Evolutionary conservation across 2,329 filamentous ascomycete genomes (phyloP).

Genomic region (Pseudogymnoascus sp.): DNA sequence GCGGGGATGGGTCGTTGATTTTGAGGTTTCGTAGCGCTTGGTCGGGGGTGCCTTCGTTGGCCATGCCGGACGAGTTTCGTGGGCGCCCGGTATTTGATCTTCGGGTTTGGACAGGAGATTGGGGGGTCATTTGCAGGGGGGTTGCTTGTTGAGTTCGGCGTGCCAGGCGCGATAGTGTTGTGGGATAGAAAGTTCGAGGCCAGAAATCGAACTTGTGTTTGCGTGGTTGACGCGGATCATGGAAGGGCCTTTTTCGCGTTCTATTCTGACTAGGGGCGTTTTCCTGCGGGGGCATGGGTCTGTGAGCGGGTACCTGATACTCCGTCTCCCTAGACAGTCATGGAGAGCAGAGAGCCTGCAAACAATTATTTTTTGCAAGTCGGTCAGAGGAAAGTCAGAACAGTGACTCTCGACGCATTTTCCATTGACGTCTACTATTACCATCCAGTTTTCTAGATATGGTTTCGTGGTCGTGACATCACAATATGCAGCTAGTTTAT

Average conservation of each 20-base stretch:
- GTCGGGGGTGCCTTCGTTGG: background rate
- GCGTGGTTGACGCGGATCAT: background rate
- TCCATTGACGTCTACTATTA: background rate
- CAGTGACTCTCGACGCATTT: background rate
- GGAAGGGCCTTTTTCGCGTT: background rate
- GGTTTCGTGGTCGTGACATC: background rate
- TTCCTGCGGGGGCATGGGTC: background rate
- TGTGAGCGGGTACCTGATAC: background rate
- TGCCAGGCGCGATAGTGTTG: background rate
- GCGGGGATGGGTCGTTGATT: background rate
- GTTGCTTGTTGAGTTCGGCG: background rate
- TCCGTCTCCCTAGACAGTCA: background rate
- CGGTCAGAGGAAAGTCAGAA: background rate
- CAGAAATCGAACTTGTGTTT: background rate
- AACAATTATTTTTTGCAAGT: background rate
- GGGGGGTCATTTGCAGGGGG: background rate
- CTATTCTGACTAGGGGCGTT: background rate
- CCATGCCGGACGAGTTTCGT: background rate
- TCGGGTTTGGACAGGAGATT: background rate
- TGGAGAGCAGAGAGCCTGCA: background rate
- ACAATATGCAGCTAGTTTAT: background rate
- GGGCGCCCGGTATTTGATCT: background rate
- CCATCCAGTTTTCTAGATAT: background rate
- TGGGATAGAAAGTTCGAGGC: background rate
- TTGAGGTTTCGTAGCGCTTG: background rate